These are phyloP conservation scores for Graphium sp. DNA, from an alignment of 2,329 filamentous ascomycete species.

Conservation along the genomic window DNA sequence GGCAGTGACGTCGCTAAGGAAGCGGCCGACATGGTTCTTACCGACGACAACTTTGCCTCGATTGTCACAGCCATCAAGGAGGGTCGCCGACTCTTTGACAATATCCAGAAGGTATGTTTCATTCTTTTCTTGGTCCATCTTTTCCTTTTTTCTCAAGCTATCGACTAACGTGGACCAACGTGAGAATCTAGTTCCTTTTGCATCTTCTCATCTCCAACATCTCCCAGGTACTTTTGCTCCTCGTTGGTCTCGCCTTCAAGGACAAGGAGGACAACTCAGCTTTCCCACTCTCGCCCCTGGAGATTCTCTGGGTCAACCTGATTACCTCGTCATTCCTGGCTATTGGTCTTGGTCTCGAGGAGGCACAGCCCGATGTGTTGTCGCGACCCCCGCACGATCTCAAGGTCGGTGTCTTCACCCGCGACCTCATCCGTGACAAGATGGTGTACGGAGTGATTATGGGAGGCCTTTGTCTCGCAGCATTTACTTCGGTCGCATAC, in stretches of 20 bases:
- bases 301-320: slow-evolving; percentile 65
- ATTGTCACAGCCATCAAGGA: slow-evolving; percentile 59
- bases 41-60: slow-evolving; percentile 77
- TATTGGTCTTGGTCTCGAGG: slow-evolving; percentile 55
- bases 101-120: slow-evolving; percentile 52
- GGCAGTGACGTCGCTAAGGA: slow-evolving; percentile 64
- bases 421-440: slow-evolving; percentile 49
- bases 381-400: slow-evolving; percentile 46
- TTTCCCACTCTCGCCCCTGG: slow-evolving; percentile 54
- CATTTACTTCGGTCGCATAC: slow-evolving; percentile 45
- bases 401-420: slow-evolving; percentile 42
- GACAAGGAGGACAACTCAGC: slow-evolving; percentile 41
- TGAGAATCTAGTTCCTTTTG: slow-evolving; percentile 38
- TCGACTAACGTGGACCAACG: background rate
- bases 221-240: slow-evolving; percentile 50
- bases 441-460: slow-evolving; percentile 48
- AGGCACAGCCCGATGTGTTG: slow-evolving; percentile 51
- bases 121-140: no score
- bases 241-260: slow-evolving; percentile 54
- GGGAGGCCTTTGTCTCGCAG: slow-evolving; percentile 41
- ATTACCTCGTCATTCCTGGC: slow-evolving; percentile 57
- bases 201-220: slow-evolving; percentile 55
- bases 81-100: slow-evolving; percentile 53
- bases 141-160: background rate
- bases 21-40: slow-evolving; percentile 75